A percentile compares a stretch with the other conserved stretches of the same genome.
phyloP scores from a whole-genome alignment of 2,329 filamentous ascomycete species.

The Colletotrichum sp. region DNA sequence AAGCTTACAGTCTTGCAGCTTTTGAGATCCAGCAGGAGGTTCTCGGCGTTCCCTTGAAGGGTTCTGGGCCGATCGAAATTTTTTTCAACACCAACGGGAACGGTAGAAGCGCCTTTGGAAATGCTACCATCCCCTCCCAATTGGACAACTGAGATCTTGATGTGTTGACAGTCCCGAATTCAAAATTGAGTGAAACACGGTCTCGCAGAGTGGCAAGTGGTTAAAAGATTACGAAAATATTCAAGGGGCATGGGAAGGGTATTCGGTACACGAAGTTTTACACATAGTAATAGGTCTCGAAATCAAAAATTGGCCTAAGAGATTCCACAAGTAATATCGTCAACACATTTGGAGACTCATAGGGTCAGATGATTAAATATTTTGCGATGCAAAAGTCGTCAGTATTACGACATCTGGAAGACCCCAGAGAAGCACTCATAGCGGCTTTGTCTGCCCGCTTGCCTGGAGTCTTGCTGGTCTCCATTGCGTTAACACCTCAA shows the following conservation, averaged over 20 bases:
- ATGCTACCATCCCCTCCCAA: not conserved
- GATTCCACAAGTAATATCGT: not conserved
- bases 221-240: not conserved
- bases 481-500: not conserved
- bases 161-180: not conserved
- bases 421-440: not conserved
- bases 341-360: not conserved
- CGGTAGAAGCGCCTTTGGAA: not conserved
- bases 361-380: too few species aligned
- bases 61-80: not conserved
- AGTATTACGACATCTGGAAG: too few species aligned
- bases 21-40: not conserved
- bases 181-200: not conserved
- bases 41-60: not conserved
- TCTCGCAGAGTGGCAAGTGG: not conserved
- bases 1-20: not conserved
- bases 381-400: too few species aligned
- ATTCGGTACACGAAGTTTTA: fast-evolving
- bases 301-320: not conserved
- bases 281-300: not conserved
- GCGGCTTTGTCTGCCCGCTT: not conserved
- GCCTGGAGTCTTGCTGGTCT: not conserved
- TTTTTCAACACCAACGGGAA: not conserved
- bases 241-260: fast-evolving
- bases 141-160: not conserved